A percentile compares a stretch with the other conserved stretches of the same genome.
These are phyloP conservation scores for Umbelopsis sp. DNA, from an alignment of 371 early-diverging fungal genomes.

Conservation along the genomic window DNA sequence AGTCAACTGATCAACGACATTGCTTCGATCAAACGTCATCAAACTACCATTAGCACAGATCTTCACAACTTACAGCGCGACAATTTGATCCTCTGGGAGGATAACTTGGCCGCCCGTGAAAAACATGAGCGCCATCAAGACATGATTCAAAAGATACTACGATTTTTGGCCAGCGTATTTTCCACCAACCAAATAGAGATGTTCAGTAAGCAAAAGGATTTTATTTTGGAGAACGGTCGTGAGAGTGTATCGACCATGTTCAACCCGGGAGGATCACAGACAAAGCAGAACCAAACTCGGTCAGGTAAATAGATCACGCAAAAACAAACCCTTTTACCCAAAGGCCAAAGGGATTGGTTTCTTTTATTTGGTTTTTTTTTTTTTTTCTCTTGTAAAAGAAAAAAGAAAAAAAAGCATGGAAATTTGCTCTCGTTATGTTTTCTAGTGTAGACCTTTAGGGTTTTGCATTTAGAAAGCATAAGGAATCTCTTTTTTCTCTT, in stretches of 20 bases:
- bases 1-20: conserved; percentile 72
- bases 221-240: conserved; percentile 8
- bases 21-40: conserved; percentile 79
- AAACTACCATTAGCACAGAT: conserved; percentile 79
- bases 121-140: conserved; percentile 85
- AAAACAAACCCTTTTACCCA: neutral
- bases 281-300: neutral
- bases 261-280: neutral
- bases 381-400: neutral
- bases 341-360: neutral
- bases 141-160: conserved; percentile 86
- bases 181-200: conserved; percentile 24
- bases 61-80: conserved; percentile 83
- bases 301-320: conserved; percentile 14
- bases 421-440: too few relatives aligned
- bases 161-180: conserved; percentile 75
- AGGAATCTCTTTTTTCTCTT: too few relatives aligned
- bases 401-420: neutral
- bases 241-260: neutral
- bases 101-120: conserved; percentile 73
- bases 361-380: neutral
- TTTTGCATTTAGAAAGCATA: too few relatives aligned
- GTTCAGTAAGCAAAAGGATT: conserved; percentile 16
- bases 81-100: conserved; percentile 86
- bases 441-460: too few relatives aligned